Evolutionary conservation across 2,329 filamentous ascomycete species (phyloP), one percentile per base, ranked within the genome.

Genomic region (Pezicula rhizophila): DNA sequence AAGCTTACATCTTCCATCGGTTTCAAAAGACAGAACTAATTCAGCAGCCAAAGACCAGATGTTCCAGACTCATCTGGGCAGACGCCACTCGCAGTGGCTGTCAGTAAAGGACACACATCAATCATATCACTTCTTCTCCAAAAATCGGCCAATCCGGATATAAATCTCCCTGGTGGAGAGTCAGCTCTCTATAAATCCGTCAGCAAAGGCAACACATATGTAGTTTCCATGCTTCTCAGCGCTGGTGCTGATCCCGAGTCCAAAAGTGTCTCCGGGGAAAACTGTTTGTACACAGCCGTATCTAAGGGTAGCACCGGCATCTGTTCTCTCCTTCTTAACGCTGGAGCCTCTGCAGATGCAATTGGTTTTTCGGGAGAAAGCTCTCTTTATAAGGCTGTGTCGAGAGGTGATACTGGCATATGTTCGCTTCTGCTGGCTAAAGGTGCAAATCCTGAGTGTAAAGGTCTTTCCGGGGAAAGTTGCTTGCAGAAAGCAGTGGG

Each of bases 11-110:
- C 12, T 25, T 55, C 11, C 33, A 52, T 31, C 8, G 7, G 11
- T 2, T 31, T 31, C 11, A 31, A 10, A 31, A 31, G 8, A 12
- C 28, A 31, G 7, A 31, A 31, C 28, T 31, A 31, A 25, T 44
- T 42, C 2, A 43, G 35, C 14, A 47, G 42, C 5, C 47, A 48
- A 14, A 47, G 53, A 20, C 41, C 51, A n/a, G 42, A 56, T n/a
- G 23, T 49, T 11, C 20, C 45, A 17, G 18, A 33, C 31, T 26
- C 40, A 8, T 38, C 43, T 34, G 52, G 50, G 15, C 41, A 52
- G 23, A 48, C 50, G 4, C 52, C 52, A n/a, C 35, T 56, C 3
- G 51, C 50, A 26, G 41, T 42, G n/a, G 52, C 52, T n/a, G 54
- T 52, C 11, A 42, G 28, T 11, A 46, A 45, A 31, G 46, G 42